Conservation (phyloP, 495 filamentous ascomycete species). For the Penicillium pulvis region DNA sequence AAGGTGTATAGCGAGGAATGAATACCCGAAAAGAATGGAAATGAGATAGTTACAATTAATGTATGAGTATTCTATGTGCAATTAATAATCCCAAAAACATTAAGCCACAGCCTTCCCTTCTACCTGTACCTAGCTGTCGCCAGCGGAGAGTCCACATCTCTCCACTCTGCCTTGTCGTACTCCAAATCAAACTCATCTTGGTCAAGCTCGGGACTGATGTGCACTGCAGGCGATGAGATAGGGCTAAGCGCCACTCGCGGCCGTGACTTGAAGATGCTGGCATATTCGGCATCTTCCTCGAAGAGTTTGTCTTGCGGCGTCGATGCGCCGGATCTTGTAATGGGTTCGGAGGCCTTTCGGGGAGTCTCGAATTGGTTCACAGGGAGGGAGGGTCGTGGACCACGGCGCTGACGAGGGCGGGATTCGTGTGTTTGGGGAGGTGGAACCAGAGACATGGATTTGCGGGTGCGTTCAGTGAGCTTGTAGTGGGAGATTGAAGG, state of each 20-base stretch:
- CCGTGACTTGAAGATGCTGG: conserved; percentile 82
- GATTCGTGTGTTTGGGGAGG: conserved; percentile 26
- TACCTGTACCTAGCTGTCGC: conserved; percentile 12
- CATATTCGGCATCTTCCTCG: conserved; percentile 72
- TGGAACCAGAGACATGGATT: conserved; percentile 70
- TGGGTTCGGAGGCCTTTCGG: conserved; percentile 30
- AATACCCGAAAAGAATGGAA: background rate
- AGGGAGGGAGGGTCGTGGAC: conserved; percentile 56
- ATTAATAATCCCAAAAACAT: background rate
- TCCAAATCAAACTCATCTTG: conserved; percentile 38
- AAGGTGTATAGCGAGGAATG: background rate
- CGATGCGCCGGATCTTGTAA: conserved; percentile 33
- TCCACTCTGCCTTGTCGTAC: conserved; percentile 18
- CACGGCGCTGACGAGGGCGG: conserved; percentile 31
- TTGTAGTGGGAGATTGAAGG: conserved; percentile 36
- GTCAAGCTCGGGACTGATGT: conserved; percentile 32
- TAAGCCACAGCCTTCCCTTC: background rate
- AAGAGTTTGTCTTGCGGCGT: conserved; percentile 63
- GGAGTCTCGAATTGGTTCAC: conserved; percentile 65
- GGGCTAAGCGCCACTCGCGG: conserved; percentile 80
- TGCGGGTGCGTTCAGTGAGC: conserved; percentile 75
- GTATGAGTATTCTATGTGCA: background rate
- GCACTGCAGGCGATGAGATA: conserved; percentile 58
- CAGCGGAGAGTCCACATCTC: conserved; percentile 26
- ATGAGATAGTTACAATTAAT: no score